Base-by-base conservation (phyloP, 164 flowering plant genomes). In the grape (Vitis vinifera) region DNA sequence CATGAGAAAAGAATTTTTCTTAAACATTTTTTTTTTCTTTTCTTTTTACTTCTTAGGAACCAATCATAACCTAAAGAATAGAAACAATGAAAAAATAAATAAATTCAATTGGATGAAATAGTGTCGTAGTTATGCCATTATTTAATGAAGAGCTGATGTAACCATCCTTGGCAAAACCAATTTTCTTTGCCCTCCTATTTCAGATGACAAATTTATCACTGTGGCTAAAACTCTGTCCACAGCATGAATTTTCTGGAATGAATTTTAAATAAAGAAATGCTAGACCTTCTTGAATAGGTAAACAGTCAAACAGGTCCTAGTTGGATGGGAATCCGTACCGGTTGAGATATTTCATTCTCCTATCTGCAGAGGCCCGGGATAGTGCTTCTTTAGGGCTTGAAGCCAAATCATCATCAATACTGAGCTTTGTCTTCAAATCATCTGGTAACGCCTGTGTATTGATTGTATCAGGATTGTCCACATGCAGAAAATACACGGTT, bases 391-490 rank as follows among this genome's bases (percentile, higher is more conserved):
- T 92, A 6, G 99, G 98, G 81, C 97, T 95, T 64, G 90, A 89
- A 49, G 79, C 88, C 51, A 80, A 31, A 74, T 89, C 97, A 44
- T 96, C 97, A 56, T 96, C 97, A 60, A 93, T 74, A 87, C 98
- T 93, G 57, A 96, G 91, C 79, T 93, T 96, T 62, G 91, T 89
- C 81, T 85, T 93, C 81, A 93, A 78, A 85, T 93, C 99, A 69
- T 91, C 99, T 74, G 98, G 98, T 75, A 93, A 49, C 62, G 98
- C 92, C 99, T 95, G 81, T 19, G 66, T 59, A 59, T 70, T 65
- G 16, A 57, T 61, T 55, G 62, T 57, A 76, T 81, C 52, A 81
- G 66, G 51, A 67, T 29, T 29, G n/a, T 51, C 47, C 2, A 51
- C 47, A 68, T 44, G 69, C 62, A 78, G 11, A 31, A 65, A 9